Base-by-base conservation (phyloP, 371 early-diverging fungal genomes). In the Mortierella sp. region DNA sequence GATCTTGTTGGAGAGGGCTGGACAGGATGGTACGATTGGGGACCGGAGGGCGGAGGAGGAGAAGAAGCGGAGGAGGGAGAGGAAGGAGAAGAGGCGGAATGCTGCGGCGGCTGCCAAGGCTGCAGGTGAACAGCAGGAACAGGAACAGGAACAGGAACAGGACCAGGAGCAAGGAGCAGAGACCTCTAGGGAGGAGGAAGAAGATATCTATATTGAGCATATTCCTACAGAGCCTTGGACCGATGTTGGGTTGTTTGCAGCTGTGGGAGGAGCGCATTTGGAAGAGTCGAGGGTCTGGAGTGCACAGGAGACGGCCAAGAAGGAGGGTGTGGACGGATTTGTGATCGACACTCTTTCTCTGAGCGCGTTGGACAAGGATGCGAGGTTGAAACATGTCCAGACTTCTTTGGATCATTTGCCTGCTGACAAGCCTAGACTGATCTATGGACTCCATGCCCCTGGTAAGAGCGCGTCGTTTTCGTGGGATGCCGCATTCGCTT, bases 251-350 rank as follows among this genome's bases (percentile, higher is more conserved):
- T 77, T 94, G 1, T 92, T 94, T 89, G 94, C 92, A 35, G 89
- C 88, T 73, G 89, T 94, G 0, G 87, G 89, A 43, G 94, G 93
- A 1, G 85, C 89, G 27, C 83, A 89, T 14, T 83, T 85, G 74
- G 81, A 83, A 21, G 89, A 91, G 48, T 93, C 93, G 54, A 90
- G 96, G 46, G 82, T 84, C 46, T 81, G 90, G 65, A 93, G 93
- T 60, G 95, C 95, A 24, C 74, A 68, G 16, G 90, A 87, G 75
- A 89, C 94, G 0, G 90, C 90, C 3, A 85, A 91, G 60, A 89
- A 93, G 32, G 89, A 90, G 51, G 92, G 90, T 0, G 80, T 83
- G 29, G 91, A 91, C 88, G 89, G 89, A 46, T 74, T 83, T 68
- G 82, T 86, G 24, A 48, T 92, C 21, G 70, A 83, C 18, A 89